These are phyloP conservation scores for Lindgomyces ingoldianus DNA, from an alignment of 495 filamentous ascomycete species.

Conservation along the genomic window DNA sequence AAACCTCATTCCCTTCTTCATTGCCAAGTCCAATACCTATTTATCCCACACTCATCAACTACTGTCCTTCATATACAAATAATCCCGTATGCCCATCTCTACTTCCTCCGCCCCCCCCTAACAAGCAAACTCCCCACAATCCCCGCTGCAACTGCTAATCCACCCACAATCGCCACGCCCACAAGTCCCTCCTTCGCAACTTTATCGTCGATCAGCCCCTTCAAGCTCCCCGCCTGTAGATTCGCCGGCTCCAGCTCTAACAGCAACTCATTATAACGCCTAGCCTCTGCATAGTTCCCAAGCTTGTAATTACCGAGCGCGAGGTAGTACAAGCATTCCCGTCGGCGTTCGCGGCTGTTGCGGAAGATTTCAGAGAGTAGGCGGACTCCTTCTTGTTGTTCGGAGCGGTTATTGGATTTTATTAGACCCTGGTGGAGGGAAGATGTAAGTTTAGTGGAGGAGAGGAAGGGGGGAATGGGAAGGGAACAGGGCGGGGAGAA, in stretches of 20 bases:
- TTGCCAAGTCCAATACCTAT: background rate
- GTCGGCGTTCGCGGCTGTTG: constrained; percentile 80
- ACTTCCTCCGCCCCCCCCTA: constrained; percentile 62
- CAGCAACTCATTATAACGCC: constrained; percentile 89
- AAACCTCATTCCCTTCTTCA: too few species aligned
- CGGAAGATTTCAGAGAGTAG: constrained; percentile 97
- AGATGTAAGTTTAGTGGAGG: too few species aligned
- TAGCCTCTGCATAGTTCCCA: constrained; percentile 92
- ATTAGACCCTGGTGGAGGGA: constrained; percentile 73
- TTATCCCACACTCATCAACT: background rate
- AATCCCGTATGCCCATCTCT: too few species aligned
- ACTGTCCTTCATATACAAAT: background rate
- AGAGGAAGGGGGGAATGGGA: background rate
- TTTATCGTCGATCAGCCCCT: constrained; percentile 88
- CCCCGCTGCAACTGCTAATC: constrained; percentile 89
- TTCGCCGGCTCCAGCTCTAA: constrained; percentile 87
- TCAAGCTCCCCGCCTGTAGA: constrained; percentile 81
- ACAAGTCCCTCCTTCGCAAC: constrained; percentile 91
- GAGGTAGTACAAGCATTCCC: constrained; percentile 97
- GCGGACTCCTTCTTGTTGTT: constrained; percentile 94
- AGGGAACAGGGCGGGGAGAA: background rate
- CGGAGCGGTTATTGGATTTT: constrained; percentile 77
- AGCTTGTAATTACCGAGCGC: constrained; percentile 97
- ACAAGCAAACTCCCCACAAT: constrained; percentile 85
- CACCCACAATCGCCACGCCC: constrained; percentile 95